Conservation (phyloP, 257 asterid species). For the Coffea canephora region DNA sequence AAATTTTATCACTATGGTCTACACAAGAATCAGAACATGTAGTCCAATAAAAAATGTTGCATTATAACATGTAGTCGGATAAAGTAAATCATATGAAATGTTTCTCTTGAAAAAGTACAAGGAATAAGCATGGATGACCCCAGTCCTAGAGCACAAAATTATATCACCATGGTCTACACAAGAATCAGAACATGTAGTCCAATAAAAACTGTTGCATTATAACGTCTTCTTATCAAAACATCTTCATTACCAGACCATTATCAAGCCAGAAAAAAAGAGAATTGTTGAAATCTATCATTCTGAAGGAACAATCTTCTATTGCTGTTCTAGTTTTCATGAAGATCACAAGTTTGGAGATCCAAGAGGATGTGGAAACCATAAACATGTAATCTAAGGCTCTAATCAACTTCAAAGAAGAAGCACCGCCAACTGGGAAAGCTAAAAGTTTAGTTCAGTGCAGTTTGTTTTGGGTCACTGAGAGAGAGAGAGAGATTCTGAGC, state of each 20-base stretch:
- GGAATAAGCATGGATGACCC: neutral
- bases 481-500: too few species aligned
- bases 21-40: neutral
- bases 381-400: too few species aligned
- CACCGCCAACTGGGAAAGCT: neutral
- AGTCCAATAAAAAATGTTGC: neutral
- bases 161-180: neutral
- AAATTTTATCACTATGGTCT: too few species aligned
- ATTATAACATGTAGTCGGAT: neutral
- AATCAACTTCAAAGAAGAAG: neutral
- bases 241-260: neutral
- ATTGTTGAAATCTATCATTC: neutral
- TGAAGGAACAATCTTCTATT: neutral
- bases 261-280: neutral
- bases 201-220: neutral
- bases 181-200: neutral
- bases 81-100: neutral
- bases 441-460: too few species aligned
- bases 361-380: neutral
- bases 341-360: neutral
- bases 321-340: neutral
- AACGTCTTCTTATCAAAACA: neutral
- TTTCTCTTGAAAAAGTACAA: neutral
- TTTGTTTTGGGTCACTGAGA: too few species aligned
- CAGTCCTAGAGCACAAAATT: neutral